These are phyloP conservation scores for Termitomyces sp. DNA, from an alignment of 768 basidiomycete species.

Conservation along the genomic window DNA sequence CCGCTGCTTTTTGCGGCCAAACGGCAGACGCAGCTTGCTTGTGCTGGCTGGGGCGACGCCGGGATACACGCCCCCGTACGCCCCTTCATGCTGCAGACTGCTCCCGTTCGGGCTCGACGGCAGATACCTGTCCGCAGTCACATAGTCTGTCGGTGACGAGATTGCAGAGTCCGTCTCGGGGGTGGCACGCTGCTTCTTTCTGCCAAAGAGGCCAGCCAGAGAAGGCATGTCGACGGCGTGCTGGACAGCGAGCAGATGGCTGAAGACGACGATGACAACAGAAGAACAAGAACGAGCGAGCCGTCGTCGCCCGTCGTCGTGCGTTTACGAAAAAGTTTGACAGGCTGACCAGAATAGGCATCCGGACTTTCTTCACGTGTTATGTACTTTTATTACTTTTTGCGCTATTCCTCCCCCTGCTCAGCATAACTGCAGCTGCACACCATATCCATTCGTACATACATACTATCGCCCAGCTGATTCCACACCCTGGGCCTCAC, in stretches of 20 bases:
- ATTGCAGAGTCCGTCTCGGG: constrained; percentile 16
- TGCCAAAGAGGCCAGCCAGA: constrained; percentile 32
- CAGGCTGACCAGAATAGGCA: neutral
- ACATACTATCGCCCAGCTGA: too few relatives aligned
- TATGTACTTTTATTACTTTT: neutral
- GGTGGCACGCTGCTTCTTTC: constrained; percentile 29
- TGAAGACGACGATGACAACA: neutral
- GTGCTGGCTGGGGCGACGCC: constrained; percentile 16
- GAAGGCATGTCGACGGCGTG: constrained; percentile 25
- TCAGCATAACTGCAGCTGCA: too few relatives aligned
- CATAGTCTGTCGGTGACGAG: constrained; percentile 30
- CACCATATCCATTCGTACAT: too few relatives aligned
- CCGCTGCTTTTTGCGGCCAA: constrained; percentile 29
- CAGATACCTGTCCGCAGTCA: constrained; percentile 25
- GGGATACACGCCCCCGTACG: constrained; percentile 18
- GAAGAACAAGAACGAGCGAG: neutral
- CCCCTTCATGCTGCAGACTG: constrained; percentile 16
- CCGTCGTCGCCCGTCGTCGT: neutral
- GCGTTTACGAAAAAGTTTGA: constrained; percentile 1
- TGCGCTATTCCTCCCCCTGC: too few relatives aligned
- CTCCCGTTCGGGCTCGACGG: constrained; percentile 30
- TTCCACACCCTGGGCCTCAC: too few relatives aligned
- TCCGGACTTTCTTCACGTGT: neutral
- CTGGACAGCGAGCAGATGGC: neutral
- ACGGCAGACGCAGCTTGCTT: constrained; percentile 32